A percentile compares a stretch with the other conserved stretches of the same genome.
phyloP scores from a whole-genome alignment of 2,329 filamentous ascomycete species.

The Pseudogymnoascus sp. region DNA sequence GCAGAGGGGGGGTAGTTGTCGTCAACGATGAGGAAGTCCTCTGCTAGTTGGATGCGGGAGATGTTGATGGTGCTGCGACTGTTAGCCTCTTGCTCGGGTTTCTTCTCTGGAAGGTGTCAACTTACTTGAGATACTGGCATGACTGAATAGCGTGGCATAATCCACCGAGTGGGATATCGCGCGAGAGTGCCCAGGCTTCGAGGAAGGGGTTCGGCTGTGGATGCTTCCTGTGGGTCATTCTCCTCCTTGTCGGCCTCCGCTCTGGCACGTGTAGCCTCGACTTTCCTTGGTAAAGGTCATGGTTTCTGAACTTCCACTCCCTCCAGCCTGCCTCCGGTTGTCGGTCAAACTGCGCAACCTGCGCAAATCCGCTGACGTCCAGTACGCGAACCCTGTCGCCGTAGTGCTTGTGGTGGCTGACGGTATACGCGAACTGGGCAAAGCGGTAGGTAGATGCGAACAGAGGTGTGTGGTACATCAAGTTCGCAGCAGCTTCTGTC shows the following conservation, averaged over 20 bases:
- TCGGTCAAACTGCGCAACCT: conserved; percentile 10
- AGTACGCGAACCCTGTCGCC: conserved; percentile 17
- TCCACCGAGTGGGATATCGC: conserved; percentile 21
- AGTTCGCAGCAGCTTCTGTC: conserved; percentile 14
- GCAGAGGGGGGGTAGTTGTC: background rate
- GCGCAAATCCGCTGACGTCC: conserved; percentile 18
- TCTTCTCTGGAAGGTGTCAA: background rate
- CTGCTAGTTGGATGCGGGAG: conserved; percentile 16
- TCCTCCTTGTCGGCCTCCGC: background rate
- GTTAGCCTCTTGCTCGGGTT: conserved; percentile 5
- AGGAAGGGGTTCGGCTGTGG: conserved; percentile 18
- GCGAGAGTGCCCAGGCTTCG: conserved; percentile 12
- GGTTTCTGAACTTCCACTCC: conserved; percentile 21
- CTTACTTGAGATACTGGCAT: conserved; percentile 15
- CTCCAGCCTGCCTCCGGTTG: conserved; percentile 19
- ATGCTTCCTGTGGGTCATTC: conserved; percentile 12
- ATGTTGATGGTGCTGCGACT: conserved; percentile 16
- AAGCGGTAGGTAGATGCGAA: conserved; percentile 23
- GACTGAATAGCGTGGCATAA: conserved; percentile 21
- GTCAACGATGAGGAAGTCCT: conserved; percentile 16
- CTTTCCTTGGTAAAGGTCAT: conserved; percentile 10
- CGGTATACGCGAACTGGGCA: conserved; percentile 20
- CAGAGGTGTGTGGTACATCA: conserved; percentile 17
- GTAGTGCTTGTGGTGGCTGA: conserved; percentile 16
- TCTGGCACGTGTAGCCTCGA: background rate